These are phyloP conservation scores for Kwoniella europaea DNA, from an alignment of 768 basidiomycete species.

Conservation along the genomic window DNA sequence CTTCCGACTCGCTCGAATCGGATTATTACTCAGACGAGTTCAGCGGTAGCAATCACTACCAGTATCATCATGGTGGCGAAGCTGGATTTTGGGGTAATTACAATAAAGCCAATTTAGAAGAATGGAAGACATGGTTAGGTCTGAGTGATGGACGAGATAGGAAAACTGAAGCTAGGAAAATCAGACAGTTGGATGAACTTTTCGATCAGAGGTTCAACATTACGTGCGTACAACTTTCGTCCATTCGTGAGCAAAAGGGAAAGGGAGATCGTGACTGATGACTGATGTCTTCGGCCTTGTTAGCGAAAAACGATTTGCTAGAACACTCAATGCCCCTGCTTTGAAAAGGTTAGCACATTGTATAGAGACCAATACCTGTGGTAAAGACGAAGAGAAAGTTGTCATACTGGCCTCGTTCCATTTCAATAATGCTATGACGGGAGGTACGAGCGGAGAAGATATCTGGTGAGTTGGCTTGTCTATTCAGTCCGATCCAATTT, in stretches of 20 bases:
- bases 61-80: neutral
- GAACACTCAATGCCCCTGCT: conserved; percentile 18
- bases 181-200: conserved; percentile 1
- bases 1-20: conserved; percentile 2
- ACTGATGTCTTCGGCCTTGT: neutral
- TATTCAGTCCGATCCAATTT: neutral
- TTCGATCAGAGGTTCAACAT: conserved; percentile 14
- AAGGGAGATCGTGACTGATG: neutral
- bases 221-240: conserved; percentile 4
- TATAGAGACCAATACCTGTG: conserved; percentile 28
- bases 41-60: neutral
- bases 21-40: conserved; percentile 6
- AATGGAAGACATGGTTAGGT: conserved; percentile 4
- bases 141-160: conserved; percentile 10
- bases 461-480: conserved; percentile 24
- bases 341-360: conserved; percentile 26
- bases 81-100: neutral
- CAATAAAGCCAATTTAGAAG: neutral
- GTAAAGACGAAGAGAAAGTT: conserved; percentile 27
- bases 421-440: conserved; percentile 28
- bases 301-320: neutral
- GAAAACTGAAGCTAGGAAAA: neutral
- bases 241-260: neutral
- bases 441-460: conserved; percentile 28
- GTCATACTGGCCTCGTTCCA: conserved; percentile 29